Percentiles rank a stretch among this genome's conserved stretches.
These are phyloP conservation scores for Suillus plorans DNA, from an alignment of 768 basidiomycete genomes.

Conservation along the genomic window DNA sequence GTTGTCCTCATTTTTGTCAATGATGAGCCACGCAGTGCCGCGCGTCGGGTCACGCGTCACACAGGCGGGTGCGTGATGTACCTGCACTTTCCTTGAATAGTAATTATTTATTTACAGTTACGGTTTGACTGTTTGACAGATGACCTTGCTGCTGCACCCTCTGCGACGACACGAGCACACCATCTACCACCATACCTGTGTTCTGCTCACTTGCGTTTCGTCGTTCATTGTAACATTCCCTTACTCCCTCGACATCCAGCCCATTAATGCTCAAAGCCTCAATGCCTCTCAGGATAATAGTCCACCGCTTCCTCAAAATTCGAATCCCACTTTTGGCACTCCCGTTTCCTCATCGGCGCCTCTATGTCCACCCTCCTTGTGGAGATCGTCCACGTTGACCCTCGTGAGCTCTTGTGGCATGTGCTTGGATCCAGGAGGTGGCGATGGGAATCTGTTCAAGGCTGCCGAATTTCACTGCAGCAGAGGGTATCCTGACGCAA, in stretches of 20 bases:
- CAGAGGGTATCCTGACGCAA: constrained; percentile 13
- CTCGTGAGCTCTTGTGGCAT: constrained; percentile 19
- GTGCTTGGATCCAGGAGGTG: constrained; percentile 1
- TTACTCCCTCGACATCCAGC: neutral
- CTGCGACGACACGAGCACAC: neutral
- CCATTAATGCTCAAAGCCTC: neutral
- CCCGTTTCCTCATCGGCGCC: constrained; percentile 37
- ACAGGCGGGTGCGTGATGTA: neutral
- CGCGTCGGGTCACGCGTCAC: neutral
- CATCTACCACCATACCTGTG: neutral
- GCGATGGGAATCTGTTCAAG: constrained; percentile 5
- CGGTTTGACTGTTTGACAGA: too few species aligned
- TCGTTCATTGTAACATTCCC: neutral
- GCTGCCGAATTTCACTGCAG: constrained; percentile 3
- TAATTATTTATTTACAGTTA: neutral
- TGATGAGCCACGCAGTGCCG: neutral
- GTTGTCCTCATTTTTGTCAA: neutral
- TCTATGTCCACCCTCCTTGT: constrained; percentile 35
- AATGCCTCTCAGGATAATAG: neutral
- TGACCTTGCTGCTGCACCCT: neutral
- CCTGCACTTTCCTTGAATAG: neutral
- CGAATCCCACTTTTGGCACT: constrained; percentile 27
- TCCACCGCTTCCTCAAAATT: constrained; percentile 24
- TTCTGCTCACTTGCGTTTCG: neutral
- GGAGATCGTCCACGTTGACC: constrained; percentile 25